A percentile compares a stretch with the other conserved stretches of the same genome.
phyloP scores from a whole-genome alignment of 345 rosid genomes.

The Aquilaria malaccensis region DNA sequence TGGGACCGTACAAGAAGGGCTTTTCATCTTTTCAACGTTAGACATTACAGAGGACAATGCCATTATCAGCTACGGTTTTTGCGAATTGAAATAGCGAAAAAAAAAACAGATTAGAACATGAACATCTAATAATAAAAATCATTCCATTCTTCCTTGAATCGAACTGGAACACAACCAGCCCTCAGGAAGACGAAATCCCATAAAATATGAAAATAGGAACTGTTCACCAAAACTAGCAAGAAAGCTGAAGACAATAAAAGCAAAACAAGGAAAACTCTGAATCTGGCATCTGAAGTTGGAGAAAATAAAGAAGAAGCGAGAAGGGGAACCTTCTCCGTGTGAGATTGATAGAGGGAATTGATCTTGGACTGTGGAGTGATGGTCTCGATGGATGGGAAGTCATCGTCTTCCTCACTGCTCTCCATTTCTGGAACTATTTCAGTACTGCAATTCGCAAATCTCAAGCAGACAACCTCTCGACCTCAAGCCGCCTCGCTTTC shows the following conservation, averaged over 20 bases:
- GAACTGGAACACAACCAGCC: too few relatives aligned
- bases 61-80: too few relatives aligned
- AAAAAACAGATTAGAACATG: too few relatives aligned
- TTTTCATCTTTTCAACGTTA: too few relatives aligned
- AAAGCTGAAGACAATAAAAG: not conserved
- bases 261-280: not conserved
- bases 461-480: too few relatives aligned
- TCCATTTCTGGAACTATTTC: slow-evolving; percentile 36
- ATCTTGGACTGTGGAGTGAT: slow-evolving; percentile 87
- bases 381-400: slow-evolving; percentile 74
- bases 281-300: not conserved
- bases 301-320: not conserved
- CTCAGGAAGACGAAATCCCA: slow-evolving; percentile 4
- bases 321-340: slow-evolving; percentile 64
- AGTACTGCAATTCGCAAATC: too few relatives aligned
- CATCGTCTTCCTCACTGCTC: slow-evolving; percentile 99
- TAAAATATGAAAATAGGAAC: not conserved
- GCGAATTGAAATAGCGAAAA: too few relatives aligned
- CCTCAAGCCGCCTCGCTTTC: too few relatives aligned
- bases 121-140: too few relatives aligned
- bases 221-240: not conserved
- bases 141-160: too few relatives aligned
- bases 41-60: too few relatives aligned
- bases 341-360: slow-evolving; percentile 79
- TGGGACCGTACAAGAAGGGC: too few relatives aligned